Base-by-base conservation (phyloP, 2,329 filamentous ascomycete genomes). In the Colletotrichum godetiae region DNA sequence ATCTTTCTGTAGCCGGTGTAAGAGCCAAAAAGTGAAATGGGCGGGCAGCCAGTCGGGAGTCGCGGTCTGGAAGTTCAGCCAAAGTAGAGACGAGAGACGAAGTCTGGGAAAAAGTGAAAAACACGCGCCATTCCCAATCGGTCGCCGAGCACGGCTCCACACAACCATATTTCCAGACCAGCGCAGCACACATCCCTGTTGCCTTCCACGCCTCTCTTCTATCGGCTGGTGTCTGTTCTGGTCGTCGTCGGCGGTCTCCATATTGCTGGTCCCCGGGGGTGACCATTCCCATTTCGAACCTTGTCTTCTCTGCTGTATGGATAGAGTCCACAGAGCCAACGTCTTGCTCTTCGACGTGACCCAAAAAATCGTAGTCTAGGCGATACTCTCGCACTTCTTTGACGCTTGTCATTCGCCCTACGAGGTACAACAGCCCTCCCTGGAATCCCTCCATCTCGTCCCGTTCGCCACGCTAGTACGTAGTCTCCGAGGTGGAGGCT, bases 101-200 rank as follows among this genome's bases (percentile, higher is more conserved):
- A 65, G 60, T 65, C 59, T 70, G 55, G 29, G 71, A 70, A 56
- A 73, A 66, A 73, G 60, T 73, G 71, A 70, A 72, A 73, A 70
- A 12, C 33, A 24, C 13, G 56, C 67, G 67, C 71, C 35, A 61
- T 65, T 55, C 71, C 67, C 27, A 19, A 57, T 73, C 57, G 55
- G 67, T 66, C 60, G 67, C 70, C 60, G 70, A 73, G 61, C 55
- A 56, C 46, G 29, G 56, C 27, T 65, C 67, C 63, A 67, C 63
- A 19, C 53, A 33, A 27, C 63, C 63, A 67, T 55, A 46, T 29
- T 24, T 19, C 55, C 27, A 53, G n/a, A 33, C 46, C 49, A 13
- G 42, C 22, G 29, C 52, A 68, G 49, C 27, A 68, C 19, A 33
- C n/a, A 72, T 52, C 65, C 69, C 65, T 72, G 69, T 27, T 61